Evolutionary conservation across 176 grass and related monocot species (phyloP), one percentile per base, ranked within the genome.

Genomic region (Miscanthus lutarioriparius): DNA sequence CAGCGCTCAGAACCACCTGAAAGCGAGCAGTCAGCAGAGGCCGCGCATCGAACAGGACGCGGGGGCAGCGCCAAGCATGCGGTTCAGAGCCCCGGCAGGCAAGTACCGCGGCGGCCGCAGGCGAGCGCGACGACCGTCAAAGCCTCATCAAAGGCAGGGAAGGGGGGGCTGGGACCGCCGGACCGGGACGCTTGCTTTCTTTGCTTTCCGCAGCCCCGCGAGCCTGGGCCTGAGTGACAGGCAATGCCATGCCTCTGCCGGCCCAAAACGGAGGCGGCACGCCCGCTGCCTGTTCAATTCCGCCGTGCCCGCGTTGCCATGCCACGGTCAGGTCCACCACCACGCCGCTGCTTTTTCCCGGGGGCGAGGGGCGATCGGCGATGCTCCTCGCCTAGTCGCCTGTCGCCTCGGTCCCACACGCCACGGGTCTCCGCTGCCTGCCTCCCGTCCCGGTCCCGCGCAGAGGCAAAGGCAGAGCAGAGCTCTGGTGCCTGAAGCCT

Each of bases 211-310:
- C 37, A 1, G 33, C 67, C 22, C 6, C 22, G 4, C 44, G 43
- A 8, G 45, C 72, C 32, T 33, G 33, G 67, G 33, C 9, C 4
- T 25, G 13, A 28, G 27, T 11, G 66, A 22, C 33, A 7, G 64
- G 19, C 15, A 14, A 20, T 6, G 8, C 22, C 1, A 27, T 6
- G 58, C 19, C 27, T 33, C 62, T 68, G 83, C 83, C 83, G 69
- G 75, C 37, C 65, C 83, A 25, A 62, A 85, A 78, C 75, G 83
- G 37, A 62, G 83, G 74, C 35, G 49, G 83, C 75, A 35, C 5
- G 17, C 30, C 45, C 20, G 1, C 17, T 22, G 51, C 74, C 20
- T 77, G 10, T 58, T 40, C 48, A 32, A 32, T 73, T 47, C n/a
- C 5, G 58, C 58, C 58, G 58, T 62, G 58, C 17, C 43, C 11